Base-by-base conservation (phyloP, 768 basidiomycete genomes). In the Floccularia luteovirens region DNA sequence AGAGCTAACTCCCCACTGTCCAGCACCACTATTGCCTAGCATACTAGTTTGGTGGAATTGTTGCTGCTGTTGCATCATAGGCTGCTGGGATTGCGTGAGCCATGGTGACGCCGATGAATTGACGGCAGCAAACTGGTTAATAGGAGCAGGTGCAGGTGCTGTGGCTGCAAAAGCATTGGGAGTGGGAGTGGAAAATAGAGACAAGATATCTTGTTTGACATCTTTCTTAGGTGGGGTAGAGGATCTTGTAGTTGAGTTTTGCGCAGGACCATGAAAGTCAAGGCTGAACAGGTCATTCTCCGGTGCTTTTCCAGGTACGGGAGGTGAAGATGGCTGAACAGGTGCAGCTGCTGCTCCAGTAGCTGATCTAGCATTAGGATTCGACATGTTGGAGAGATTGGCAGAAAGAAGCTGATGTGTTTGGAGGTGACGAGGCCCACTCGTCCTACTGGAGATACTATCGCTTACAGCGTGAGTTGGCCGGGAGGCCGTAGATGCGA, bases 151-250 rank as follows among this genome's bases (percentile, higher is more conserved):
- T 38, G 61, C 47, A 23, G 63, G 52, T 24, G 63, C 50, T 2
- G 67, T 49, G 0, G 68, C 54, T 0, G 72, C 55, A n/a, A n/a
- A n/a, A n/a, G n/a, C n/a, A n/a, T n/a, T n/a, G n/a, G n/a, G n/a
- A n/a, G n/a, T n/a, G n/a, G n/a, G n/a, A 1, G 72, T 50, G 12
- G 84, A 76, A 58, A 88, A 91, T 30, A 93, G 70, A 0, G 87
- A 87, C 13, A 93, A 66, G 47, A 93, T 93, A 48, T 93, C 85
- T 40, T 87, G 74, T 49, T 90, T 92, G 32, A 81, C 72, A 50
- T 88, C 82, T 53, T 86, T 88, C 56, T 70, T 72, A 0, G 71
- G 33, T 31, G 54, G 58, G 12, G 62, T 52, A 4, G 58, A 45
- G 0, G 63, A 40, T 1, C 58, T 39, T 49, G n/a, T 52, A 41